Evolutionary conservation across 1,284 basidiomycete species (phyloP), one percentile per base, ranked within the genome.

Genomic region (Sphaerobolus stellatus): DNA sequence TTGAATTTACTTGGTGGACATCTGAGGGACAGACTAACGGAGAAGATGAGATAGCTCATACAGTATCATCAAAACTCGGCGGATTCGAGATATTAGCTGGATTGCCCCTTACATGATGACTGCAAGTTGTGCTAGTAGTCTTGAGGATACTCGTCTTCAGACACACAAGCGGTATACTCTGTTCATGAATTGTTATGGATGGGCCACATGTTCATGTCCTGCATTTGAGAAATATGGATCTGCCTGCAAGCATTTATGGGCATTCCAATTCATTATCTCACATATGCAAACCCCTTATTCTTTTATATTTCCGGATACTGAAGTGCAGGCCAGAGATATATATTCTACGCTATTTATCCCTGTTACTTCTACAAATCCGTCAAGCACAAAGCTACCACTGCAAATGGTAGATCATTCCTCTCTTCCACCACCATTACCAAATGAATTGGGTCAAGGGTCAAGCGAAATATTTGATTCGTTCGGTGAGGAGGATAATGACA

Each of bases 191-290:
- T 31, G 9, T 11, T 50, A 50, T 36, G 30, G 48, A 3, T 50
- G 29, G 20, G 48, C 30, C 7, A 20, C 14, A 13, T 50, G 48
- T 31, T 38, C 33, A 18, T 50, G 48, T 50, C 25, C 31, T 9
- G 11, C 5, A 22, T 33, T 33, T 31, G 20, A n/a, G 22, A 11
- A 11, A 8, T 18, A 27, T 22, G 20, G 28, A 20, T 28, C 29
- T 5, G 31, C 48, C 3, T 50, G 48, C 13, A 50, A 50, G 30
- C 48, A 50, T 31, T 31, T 50, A 3, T 50, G 48, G 48, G 48
- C 48, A 4, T 31, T 50, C 24, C 48, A 20, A 18, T 29, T 13
- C n/a, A 34, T 50, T 13, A 14, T 50, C 6, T 20, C 48, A 34
- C 13, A 28, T 18, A 33, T 34, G 20, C 22, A n/a, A 20, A 5